Base-by-base conservation (phyloP, 1,284 basidiomycete genomes). In the Boletellus sp. region DNA sequence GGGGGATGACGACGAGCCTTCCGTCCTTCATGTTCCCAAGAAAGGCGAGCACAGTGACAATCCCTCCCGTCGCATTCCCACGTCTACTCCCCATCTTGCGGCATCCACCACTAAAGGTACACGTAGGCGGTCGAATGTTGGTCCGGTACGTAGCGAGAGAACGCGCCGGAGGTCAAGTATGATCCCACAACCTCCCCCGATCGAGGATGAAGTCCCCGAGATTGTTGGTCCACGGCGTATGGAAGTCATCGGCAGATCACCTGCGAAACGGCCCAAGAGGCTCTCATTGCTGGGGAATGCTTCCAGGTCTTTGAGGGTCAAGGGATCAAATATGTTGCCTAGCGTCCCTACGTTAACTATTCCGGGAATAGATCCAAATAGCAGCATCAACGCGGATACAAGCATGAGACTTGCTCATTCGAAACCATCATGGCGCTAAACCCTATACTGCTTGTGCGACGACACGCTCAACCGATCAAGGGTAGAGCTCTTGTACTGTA, bases 61-160 rank as follows among this genome's bases (percentile, higher is more conserved):
- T 53, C 78, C 80, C 3, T 63, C 69, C 48, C 77, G 77, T 58
- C 78, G 80, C 33, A 73, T 70, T 13, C 76, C 79, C 21, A 58
- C 60, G 35, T 74, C 78, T 40, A 76, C 77, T 19, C 74, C 78
- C 5, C 80, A 76, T 51, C 71, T 72, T 15, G 63, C 66, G 15
- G 57, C 63, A 32, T 61, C 70, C 18, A 63, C 65, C 30, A 65
- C 57, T 48, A 80, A 74, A 62, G 66, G 66, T 41, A 28, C 52
- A 13, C 75, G 87, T 54, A 75, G 89, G 55, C 79, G 84, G 45
- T 91, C 89, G 26, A 85, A 83, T 59, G 79, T 89, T 51, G 89
- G 89, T 5, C 80, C 84, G 13, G 61, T 84, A 63, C 81, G 88
- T 24, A 76, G 71, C 55, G 89, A 91, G 66, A 87, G 87, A 66